phyloP scores from a whole-genome alignment of 495 filamentous ascomycete species.

The Delitschia confertaspora region DNA sequence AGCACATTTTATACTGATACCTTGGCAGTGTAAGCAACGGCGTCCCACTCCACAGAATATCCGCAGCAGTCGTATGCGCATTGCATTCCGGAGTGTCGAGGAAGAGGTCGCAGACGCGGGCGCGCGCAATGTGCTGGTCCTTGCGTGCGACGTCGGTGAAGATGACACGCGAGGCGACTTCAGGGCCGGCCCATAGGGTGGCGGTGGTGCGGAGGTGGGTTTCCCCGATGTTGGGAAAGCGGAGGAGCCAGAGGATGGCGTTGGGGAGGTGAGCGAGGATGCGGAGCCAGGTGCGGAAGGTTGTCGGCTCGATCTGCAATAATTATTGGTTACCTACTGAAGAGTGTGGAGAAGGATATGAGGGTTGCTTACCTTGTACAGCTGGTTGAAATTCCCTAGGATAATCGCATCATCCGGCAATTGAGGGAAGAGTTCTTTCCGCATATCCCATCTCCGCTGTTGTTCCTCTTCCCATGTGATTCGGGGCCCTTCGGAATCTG shows the following conservation, averaged over 20 bases:
- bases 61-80: constrained; percentile 93
- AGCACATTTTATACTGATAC: constrained; percentile 98
- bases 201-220: constrained; percentile 74
- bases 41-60: constrained; percentile 92
- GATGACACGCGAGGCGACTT: constrained; percentile 81
- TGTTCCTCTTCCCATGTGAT: constrained; percentile 83
- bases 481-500: constrained; percentile 54
- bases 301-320: constrained; percentile 86
- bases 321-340: constrained; percentile 4
- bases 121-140: constrained; percentile 85
- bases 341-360: background rate
- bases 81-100: constrained; percentile 98
- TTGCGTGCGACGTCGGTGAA: constrained; percentile 98
- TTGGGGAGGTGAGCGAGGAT: constrained; percentile 83
- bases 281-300: constrained; percentile 91
- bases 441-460: constrained; percentile 78
- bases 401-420: constrained; percentile 81
- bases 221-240: constrained; percentile 92
- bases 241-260: constrained; percentile 87
- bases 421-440: constrained; percentile 84
- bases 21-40: constrained; percentile 90
- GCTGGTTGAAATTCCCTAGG: constrained; percentile 95
- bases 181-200: constrained; percentile 69
- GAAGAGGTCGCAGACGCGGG: constrained; percentile 86
- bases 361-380: constrained; percentile 77